A percentile compares a stretch with the other conserved stretches of the same genome.
Conservation (phyloP, 140 eudicot genomes). For the Senecio squalidus region DNA sequence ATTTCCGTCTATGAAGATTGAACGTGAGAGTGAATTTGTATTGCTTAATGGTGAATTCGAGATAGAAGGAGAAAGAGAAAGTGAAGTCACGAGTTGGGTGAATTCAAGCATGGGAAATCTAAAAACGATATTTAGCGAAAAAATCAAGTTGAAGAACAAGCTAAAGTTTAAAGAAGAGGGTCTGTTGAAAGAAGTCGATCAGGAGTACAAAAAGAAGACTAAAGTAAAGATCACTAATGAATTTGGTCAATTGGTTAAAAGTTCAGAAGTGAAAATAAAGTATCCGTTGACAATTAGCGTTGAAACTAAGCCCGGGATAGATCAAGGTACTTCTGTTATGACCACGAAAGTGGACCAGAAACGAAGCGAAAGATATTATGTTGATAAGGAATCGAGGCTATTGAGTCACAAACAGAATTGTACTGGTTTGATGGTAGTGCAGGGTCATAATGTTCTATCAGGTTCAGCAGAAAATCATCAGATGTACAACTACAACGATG, state of each 20-base stretch:
- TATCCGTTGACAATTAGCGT: slow-evolving; percentile 38
- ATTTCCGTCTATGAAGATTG: slow-evolving; percentile 25
- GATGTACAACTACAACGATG: slow-evolving; percentile 27
- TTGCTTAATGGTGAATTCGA: slow-evolving; percentile 62
- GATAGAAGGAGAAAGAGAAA: slow-evolving; percentile 47
- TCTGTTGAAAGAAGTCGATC: slow-evolving; percentile 32
- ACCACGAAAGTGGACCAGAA: slow-evolving; percentile 37
- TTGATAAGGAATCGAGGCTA: slow-evolving; percentile 16
- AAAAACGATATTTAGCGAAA: slow-evolving; percentile 25
- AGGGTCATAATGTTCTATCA: slow-evolving; percentile 54
- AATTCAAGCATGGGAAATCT: slow-evolving; percentile 50
- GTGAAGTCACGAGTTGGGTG: slow-evolving; percentile 51
- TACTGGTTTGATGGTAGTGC: slow-evolving; percentile 66
- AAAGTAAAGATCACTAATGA: slow-evolving; percentile 26
- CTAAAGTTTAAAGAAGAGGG: slow-evolving; percentile 42
- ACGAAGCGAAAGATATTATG: slow-evolving; percentile 24
- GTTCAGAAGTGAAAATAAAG: slow-evolving; percentile 20
- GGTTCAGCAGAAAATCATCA: slow-evolving; percentile 57
- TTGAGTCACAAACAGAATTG: slow-evolving; percentile 44
- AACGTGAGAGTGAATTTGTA: slow-evolving; percentile 22
- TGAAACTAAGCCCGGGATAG: slow-evolving; percentile 31
- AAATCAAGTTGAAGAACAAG: slow-evolving; percentile 50
- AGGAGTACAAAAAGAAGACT: slow-evolving; percentile 29
- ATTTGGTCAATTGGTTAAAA: slow-evolving; percentile 22
- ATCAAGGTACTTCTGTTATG: slow-evolving; percentile 38